These are phyloP conservation scores for Backusella australiensis DNA, from an alignment of 192 early-diverging fungal genomes.

Conservation along the genomic window DNA sequence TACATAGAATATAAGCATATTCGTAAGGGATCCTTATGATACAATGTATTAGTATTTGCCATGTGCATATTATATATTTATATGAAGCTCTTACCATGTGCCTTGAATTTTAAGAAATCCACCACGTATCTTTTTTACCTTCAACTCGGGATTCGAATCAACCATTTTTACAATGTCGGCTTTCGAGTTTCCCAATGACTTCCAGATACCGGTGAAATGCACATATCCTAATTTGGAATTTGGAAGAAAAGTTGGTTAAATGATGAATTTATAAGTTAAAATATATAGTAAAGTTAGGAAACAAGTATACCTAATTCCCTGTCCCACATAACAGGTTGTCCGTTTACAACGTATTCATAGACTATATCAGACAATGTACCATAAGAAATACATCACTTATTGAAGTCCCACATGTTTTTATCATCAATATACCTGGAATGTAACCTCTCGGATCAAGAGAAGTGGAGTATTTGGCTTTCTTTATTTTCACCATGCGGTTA, in stretches of 20 bases:
- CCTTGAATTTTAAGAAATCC: constrained; percentile 62
- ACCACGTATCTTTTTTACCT: constrained; percentile 60
- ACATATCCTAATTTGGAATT: constrained; percentile 42
- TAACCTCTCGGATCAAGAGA: constrained; percentile 57
- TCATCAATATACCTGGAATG: constrained; percentile 49
- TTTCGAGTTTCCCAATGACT: constrained; percentile 56
- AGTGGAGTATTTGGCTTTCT: constrained; percentile 60
- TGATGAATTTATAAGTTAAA: not conserved
- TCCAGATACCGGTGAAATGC: constrained; percentile 62
- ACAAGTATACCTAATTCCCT: constrained; percentile 40
- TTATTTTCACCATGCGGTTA: constrained; percentile 29
- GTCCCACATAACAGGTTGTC: constrained; percentile 65
- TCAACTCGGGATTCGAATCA: constrained; percentile 55
- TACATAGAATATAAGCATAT: constrained; percentile 39
- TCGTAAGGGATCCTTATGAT: constrained; percentile 35
- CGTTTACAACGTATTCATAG: constrained; percentile 56
- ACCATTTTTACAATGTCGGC: constrained; percentile 63
- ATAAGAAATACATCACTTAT: not conserved
- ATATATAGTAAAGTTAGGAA: not conserved
- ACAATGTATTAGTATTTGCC: not conserved
- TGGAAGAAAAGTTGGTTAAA: not conserved
- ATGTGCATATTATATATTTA: not conserved
- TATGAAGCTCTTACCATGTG: constrained; percentile 40
- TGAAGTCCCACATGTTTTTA: not conserved
- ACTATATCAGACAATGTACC: constrained; percentile 31